Evolutionary conservation across 2,329 filamentous ascomycete genomes (phyloP), one percentile per base, ranked within the genome.

Genomic region (Zymoseptoria brevis): DNA sequence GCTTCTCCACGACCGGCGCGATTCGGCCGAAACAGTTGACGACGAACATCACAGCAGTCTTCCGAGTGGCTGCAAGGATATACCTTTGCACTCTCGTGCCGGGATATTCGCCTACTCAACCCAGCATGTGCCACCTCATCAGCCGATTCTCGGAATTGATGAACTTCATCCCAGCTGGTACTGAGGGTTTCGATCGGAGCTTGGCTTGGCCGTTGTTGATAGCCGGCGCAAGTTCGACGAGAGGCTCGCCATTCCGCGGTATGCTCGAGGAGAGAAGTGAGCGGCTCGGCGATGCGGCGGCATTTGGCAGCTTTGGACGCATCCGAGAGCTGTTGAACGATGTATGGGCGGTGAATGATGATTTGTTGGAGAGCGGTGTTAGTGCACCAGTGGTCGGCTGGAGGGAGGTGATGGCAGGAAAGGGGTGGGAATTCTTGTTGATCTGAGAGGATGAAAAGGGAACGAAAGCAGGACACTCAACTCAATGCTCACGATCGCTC

Each of bases 61-160:
- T 96, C 84, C 89, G 93, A 68, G 80, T 96, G 57, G 93, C 93
- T 1, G 92, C 93, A 2, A 88, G 93, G 71, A 91, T 99, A 76
- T 96, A 96, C 76, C 86, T 97, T n/a, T 96, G 91, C 84, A 92
- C 89, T 71, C 81, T 99, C 41, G 89, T 97, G 0, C 93, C 93
- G 0, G 91, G 91, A 58, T 94, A 93, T 76, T 86, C 87, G 68
- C 88, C 88, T 53, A 81, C 80, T 59, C 87, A 94, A 68, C 79
- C 80, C 8, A 90, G 87, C 72, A 92, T 87, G 69, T 79, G 87
- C 68, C 86, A 86, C 65, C 81, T 97, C 22, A 84, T 96, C 50
- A 83, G 88, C 61, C 89, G 89, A 69, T 84, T 96, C 62, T 85
- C 87, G 24, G 82, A 84, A 59, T 84, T 88, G 41, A 86, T 97